Conservation (phyloP, 208 protist genomes). For the Trypanosomatidae sp. region DNA sequence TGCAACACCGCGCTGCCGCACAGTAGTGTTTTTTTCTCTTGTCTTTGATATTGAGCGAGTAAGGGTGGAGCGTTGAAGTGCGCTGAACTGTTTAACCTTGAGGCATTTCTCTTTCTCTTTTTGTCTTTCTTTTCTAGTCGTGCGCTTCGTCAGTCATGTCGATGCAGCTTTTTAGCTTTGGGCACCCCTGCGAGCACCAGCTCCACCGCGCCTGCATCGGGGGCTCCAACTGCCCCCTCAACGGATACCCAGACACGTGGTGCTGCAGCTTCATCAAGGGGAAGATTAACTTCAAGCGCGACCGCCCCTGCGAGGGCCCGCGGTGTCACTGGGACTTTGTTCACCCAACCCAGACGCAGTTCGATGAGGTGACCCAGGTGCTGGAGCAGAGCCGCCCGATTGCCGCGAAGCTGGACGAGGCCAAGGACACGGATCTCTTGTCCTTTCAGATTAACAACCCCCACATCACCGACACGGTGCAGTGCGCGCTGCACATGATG, state of each 20-base stretch:
- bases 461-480: constrained; percentile 85
- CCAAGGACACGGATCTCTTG: constrained; percentile 68
- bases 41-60: no score
- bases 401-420: constrained; percentile 77
- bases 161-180: constrained; percentile 89
- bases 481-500: constrained; percentile 90
- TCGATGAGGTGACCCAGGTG: constrained; percentile 85
- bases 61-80: no score
- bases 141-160: constrained; percentile 30
- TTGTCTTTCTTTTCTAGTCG: not conserved
- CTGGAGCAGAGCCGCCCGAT: constrained; percentile 82
- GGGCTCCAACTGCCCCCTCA: constrained; percentile 79
- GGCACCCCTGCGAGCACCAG: constrained; percentile 90
- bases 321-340: constrained; percentile 88
- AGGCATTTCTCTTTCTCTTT: no score
- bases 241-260: constrained; percentile 88
- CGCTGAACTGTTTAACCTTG: no score
- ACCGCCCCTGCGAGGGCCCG: constrained; percentile 86
- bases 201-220: constrained; percentile 85
- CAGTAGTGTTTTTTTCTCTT: no score
- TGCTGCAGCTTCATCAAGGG: constrained; percentile 92
- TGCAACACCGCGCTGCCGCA: no score
- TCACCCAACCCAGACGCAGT: constrained; percentile 78
- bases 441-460: constrained; percentile 71
- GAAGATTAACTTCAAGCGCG: constrained; percentile 92